Evolutionary conservation across 1,284 basidiomycete species (phyloP), one percentile per base, ranked within the genome.

Genomic region (Leccinum fallax): DNA sequence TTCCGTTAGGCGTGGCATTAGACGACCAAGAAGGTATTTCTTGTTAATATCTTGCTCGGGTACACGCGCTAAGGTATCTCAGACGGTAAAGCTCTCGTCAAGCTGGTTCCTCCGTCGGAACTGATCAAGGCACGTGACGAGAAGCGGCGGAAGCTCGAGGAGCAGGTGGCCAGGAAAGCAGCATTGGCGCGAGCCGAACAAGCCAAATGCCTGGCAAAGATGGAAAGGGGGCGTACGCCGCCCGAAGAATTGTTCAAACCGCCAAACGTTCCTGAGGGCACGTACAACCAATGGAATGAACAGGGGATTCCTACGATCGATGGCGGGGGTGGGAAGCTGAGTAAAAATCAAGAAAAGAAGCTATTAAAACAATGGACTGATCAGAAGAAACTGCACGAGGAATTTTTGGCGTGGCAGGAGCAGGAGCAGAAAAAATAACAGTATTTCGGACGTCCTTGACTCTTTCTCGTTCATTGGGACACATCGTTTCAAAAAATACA

Each of bases 41-140:
- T 58, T 48, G 26, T 49, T 3, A 3, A 15, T 19, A 5, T 48
- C 56, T 59, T 58, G 61, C 28, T 13, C 16, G 19, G 24, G 6
- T 36, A 19, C 32, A n/a, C 21, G 10, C 13, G 5, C 49, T 34
- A 24, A 63, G 15, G 15, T 60, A 26, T 55, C 36, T 40, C 54
- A 93, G 95, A 95, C 79, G 95, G 95, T n/a, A 89, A 88, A 68
- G 95, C 96, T 4, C 85, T 99, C 51, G 92, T 98, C 67, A 99
- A 99, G 78, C 82, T 99, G 52, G 92, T 97, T 16, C 82, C 94
- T 59, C 89, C 96, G 0, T 86, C 87, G 6, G 87, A 94, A 63
- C 82, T 99, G 38, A 87, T 93, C 65, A 90, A 85, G 67, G 90
- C 88, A 0, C 87, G 95, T 55, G 94, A 97, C 63, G 96, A 96